Percentiles rank a stretch among this genome's conserved stretches.
Conservation (phyloP, 2,329 filamentous ascomycete species). For the Talaromyces islandicus region DNA sequence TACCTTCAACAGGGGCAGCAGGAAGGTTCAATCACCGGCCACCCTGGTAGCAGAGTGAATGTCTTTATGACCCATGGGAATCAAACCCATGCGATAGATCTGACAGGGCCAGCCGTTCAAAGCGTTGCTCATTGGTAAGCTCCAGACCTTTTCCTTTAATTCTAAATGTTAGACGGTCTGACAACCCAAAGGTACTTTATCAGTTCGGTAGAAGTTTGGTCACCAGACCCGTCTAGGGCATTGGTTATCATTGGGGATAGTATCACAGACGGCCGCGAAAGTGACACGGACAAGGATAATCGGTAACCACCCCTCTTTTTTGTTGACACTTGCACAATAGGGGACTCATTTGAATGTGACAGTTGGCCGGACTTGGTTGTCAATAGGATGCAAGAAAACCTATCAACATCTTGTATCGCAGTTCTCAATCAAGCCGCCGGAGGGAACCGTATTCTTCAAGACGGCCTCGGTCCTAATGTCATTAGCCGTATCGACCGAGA, state of each 20-base stretch:
- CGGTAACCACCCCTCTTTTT: slow-evolving; percentile 23
- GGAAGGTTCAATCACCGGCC: slow-evolving; percentile 54
- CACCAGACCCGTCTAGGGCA: slow-evolving; percentile 37
- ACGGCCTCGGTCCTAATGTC: slow-evolving; percentile 58
- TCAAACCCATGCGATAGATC: slow-evolving; percentile 43
- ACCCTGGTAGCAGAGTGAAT: slow-evolving; percentile 60
- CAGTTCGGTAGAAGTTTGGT: slow-evolving; percentile 52
- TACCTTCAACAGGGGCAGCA: slow-evolving; percentile 54
- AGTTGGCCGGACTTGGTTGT: slow-evolving; percentile 56
- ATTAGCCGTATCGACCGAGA: slow-evolving; percentile 59
- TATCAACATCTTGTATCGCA: slow-evolving; percentile 44
- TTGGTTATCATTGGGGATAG: slow-evolving; percentile 57
- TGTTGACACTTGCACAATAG: background rate
- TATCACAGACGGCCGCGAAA: slow-evolving; percentile 60
- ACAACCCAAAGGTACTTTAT: slow-evolving; percentile 52
- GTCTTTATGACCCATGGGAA: slow-evolving; percentile 57
- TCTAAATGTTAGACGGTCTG: background rate
- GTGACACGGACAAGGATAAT: slow-evolving; percentile 54
- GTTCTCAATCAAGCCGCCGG: slow-evolving; percentile 63
- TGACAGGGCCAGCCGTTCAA: slow-evolving; percentile 34
- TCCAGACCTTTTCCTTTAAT: slow-evolving; percentile 23
- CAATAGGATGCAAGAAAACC: slow-evolving; percentile 44
- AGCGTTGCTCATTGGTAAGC: slow-evolving; percentile 37
- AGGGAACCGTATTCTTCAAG: slow-evolving; percentile 59
- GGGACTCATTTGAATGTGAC: background rate